Evolutionary conservation across 2,329 filamentous ascomycete genomes (phyloP).

Genomic region (Hypocrella siamensis): DNA sequence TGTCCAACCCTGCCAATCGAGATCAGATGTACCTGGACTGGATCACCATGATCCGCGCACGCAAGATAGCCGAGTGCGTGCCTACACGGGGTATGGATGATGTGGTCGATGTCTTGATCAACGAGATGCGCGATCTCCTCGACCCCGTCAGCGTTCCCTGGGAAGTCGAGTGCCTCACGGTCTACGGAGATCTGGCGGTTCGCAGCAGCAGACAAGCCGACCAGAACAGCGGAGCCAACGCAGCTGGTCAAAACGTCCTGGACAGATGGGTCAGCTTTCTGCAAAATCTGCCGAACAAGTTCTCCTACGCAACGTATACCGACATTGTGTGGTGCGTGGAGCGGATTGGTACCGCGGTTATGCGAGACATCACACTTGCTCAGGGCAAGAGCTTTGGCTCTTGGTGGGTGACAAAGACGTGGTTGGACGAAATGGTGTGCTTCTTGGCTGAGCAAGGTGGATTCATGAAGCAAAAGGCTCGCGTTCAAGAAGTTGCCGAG

Average conservation of each 20-base stretch:
- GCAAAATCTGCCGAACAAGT: conserved; percentile 49
- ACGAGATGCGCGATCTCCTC: conserved; percentile 54
- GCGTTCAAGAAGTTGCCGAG: conserved; percentile 12
- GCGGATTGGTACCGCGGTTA: conserved; percentile 57
- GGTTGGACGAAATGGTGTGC: conserved; percentile 84
- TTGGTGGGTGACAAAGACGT: conserved; percentile 93
- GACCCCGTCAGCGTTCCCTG: conserved; percentile 51
- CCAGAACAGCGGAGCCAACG: conserved; percentile 9
- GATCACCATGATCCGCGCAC: conserved; percentile 48
- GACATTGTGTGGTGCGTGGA: conserved; percentile 67
- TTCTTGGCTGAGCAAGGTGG: conserved; percentile 85
- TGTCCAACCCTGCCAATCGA: conserved; percentile 76
- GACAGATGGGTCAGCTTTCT: conserved; percentile 68
- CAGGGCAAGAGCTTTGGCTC: conserved; percentile 72
- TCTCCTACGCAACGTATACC: conserved; percentile 56
- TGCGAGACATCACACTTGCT: conserved; percentile 67
- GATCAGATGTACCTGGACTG: conserved; percentile 95
- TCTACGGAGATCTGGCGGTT: conserved; percentile 40
- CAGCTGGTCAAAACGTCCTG: conserved; percentile 47
- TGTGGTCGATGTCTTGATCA: conserved; percentile 43
- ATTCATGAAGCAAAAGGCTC: conserved; percentile 51
- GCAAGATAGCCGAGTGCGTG: conserved; percentile 48
- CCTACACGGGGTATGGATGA: conserved; percentile 51
- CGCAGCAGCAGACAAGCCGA: conserved; percentile 26
- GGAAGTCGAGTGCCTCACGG: conserved; percentile 45